Evolutionary conservation across 768 basidiomycete species (phyloP), one percentile per base, ranked within the genome.

Genomic region (Russula sp.): DNA sequence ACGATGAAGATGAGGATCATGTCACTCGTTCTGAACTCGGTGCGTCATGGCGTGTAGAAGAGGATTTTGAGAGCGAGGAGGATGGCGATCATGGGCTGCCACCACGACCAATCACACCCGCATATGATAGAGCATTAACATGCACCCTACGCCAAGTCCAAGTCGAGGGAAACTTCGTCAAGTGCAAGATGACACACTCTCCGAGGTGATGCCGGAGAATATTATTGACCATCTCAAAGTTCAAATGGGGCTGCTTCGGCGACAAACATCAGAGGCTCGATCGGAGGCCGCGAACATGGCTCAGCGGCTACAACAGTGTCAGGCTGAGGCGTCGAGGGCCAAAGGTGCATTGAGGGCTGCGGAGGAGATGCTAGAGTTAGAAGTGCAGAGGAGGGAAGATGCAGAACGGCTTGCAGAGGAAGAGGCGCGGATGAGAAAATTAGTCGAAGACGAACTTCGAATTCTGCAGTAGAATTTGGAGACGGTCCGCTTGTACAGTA

Each of bases 261-360:
- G 83, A 60, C 86, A 89, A 71, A 83, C 87, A 20, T 80, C 86
- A 24, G 86, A 90, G 66, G 86, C 88, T 7, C 80, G 86, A 61
- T 83, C 83, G 6, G 79, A 84, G 32, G 87, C 87, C 2, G 74
- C 85, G 59, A 79, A 83, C 62, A 78, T 92, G 65, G 82, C 88
- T 20, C 87, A 88, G 71, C 85, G 90, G 70, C 79, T 92, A n/a
- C 77, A 82, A 10, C 82, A 84, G 64, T 84, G 82, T 10, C 83
- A 88, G 66, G 76, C 83, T 42, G 88, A 90, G 67, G 78, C 80
- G 1, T 79, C 83, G 55, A 77, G 83, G 59, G 78, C 81, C 34
- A 81, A 81, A 69, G 78, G 84, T 44, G 79, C 81, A 24, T 74
- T 89, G 30, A 80, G 80, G 71, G 76, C 78, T 32, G 75, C 81